phyloP scores from a whole-genome alignment of 495 filamentous ascomycete genomes.

The Lepraria neglecta region DNA sequence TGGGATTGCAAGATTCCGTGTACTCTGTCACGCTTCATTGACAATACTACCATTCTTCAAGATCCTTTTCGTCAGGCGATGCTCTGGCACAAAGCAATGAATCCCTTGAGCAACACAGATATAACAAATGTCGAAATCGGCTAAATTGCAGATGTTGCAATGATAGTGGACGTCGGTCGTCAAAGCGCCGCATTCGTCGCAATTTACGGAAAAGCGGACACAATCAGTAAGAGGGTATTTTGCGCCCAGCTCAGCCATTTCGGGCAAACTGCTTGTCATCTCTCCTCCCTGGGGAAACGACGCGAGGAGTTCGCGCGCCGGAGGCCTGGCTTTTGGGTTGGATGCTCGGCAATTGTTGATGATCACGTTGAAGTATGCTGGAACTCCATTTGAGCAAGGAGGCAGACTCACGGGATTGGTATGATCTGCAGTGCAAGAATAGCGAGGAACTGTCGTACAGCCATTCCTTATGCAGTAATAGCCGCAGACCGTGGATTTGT shows the following conservation, averaged over 20 bases:
- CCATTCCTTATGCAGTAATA: conserved; percentile 15
- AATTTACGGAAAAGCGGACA: neutral
- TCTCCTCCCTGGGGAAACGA: too few relatives aligned
- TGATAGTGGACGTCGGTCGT: conserved; percentile 14
- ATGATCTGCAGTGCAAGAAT: conserved; percentile 14
- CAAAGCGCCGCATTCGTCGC: conserved; percentile 18
- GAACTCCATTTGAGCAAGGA: conserved; percentile 1
- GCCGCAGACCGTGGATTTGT: conserved; percentile 1
- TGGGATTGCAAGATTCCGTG: too few relatives aligned
- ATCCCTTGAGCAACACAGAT: too few relatives aligned
- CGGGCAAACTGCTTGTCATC: too few relatives aligned
- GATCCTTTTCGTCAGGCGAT: conserved; percentile 13
- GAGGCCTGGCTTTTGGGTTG: too few relatives aligned
- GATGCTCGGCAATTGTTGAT: too few relatives aligned
- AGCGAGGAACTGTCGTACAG: conserved; percentile 17
- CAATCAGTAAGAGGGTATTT: too few relatives aligned
- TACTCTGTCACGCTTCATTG: conserved; percentile 19
- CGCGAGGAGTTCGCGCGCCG: too few relatives aligned
- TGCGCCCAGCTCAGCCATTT: too few relatives aligned
- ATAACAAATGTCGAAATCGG: conserved; percentile 19
- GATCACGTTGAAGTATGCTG: too few relatives aligned
- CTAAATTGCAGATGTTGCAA: conserved; percentile 11
- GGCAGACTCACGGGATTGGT: conserved; percentile 17
- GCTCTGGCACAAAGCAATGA: conserved; percentile 13
- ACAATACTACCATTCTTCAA: conserved; percentile 6